Percentiles rank a stretch among this genome's conserved stretches.
These are phyloP conservation scores for Nicotiana paniculata DNA, from an alignment of 257 asterid species.

Conservation along the genomic window DNA sequence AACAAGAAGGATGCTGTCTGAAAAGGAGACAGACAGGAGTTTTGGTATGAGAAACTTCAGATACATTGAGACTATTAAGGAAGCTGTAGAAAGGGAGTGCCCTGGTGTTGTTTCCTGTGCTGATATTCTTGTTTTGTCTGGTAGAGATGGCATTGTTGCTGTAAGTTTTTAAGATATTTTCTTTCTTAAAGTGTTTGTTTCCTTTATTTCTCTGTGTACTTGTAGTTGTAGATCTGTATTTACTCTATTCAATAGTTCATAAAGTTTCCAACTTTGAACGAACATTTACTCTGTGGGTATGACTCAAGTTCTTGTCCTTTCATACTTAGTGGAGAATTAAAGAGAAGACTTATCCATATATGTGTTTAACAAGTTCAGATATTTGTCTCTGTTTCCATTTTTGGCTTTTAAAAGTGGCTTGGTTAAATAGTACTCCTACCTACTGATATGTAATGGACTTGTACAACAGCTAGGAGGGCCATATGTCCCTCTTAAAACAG, in stretches of 20 bases:
- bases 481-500: conserved; percentile 72
- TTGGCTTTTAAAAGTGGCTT: neutral
- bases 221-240: neutral
- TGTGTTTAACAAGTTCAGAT: neutral
- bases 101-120: conserved; percentile 95
- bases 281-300: neutral
- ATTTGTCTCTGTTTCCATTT: neutral
- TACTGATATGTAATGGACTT: neutral
- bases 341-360: neutral
- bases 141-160: conserved; percentile 72
- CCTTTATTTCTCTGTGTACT: neutral
- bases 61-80: conserved; percentile 80
- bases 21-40: conserved; percentile 90
- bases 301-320: too few relatives aligned
- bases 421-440: neutral
- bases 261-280: neutral
- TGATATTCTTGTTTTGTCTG: conserved; percentile 88
- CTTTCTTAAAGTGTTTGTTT: neutral
- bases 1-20: conserved; percentile 75
- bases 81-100: conserved; percentile 91
- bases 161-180: conserved; percentile 26
- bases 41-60: conserved; percentile 96
- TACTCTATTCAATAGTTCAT: neutral
- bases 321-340: neutral
- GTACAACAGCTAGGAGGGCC: conserved; percentile 82